These are phyloP conservation scores for Periglandula ipomoeae DNA, from an alignment of 2,329 filamentous ascomycete species.

Conservation along the genomic window DNA sequence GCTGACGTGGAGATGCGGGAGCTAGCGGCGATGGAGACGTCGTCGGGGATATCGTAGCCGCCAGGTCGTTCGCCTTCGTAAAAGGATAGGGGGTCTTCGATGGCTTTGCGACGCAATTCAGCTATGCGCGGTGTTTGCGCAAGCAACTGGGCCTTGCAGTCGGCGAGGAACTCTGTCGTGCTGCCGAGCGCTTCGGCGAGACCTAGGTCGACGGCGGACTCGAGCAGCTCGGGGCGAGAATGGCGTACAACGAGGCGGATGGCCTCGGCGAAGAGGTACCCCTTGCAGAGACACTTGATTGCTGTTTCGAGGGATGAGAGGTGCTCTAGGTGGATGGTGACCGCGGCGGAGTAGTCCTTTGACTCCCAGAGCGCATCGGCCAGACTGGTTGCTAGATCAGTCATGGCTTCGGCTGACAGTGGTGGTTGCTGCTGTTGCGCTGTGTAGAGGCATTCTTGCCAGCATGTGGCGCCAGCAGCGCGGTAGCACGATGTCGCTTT, in stretches of 20 bases:
- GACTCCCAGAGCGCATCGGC: constrained; percentile 72
- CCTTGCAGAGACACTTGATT: constrained; percentile 73
- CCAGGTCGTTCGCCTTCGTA: constrained; percentile 66
- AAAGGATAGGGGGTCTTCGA: constrained; percentile 78
- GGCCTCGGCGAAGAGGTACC: constrained; percentile 82
- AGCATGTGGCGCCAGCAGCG: constrained; percentile 63
- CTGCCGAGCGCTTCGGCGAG: constrained; percentile 72
- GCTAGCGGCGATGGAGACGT: constrained; percentile 76
- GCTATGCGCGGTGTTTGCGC: constrained; percentile 79
- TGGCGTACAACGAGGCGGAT: constrained; percentile 63
- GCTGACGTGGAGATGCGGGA: constrained; percentile 74
- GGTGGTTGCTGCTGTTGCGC: constrained; percentile 59
- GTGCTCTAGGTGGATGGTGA: constrained; percentile 73
- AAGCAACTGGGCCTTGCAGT: constrained; percentile 77
- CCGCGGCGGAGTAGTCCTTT: constrained; percentile 75
- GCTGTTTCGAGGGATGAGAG: constrained; percentile 62
- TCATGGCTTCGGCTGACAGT: constrained; percentile 49
- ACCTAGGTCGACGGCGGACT: constrained; percentile 62
- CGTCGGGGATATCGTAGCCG: constrained; percentile 72
- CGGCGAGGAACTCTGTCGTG: constrained; percentile 84
- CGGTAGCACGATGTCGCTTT: constrained; percentile 78
- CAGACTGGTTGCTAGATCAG: constrained; percentile 61
- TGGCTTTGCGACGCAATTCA: constrained; percentile 73
- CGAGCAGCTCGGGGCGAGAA: constrained; percentile 52
- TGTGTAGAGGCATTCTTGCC: constrained; percentile 82